Conservation (phyloP, 1,139 yeast species). For the Blastobotrys elegans region DNA sequence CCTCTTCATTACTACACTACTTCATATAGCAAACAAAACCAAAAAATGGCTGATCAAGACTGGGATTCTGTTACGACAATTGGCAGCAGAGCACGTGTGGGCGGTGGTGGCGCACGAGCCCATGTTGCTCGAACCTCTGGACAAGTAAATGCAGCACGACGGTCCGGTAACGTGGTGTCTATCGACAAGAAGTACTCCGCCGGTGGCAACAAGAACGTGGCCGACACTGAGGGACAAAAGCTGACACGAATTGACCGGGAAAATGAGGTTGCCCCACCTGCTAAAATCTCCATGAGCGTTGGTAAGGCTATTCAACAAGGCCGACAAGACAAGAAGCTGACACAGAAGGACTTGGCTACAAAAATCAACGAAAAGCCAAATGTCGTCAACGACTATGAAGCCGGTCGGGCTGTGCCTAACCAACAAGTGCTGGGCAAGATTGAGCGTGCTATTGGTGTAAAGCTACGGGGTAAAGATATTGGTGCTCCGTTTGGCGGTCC, state of each 20-base stretch:
- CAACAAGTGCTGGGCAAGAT: slow-evolving; percentile 90
- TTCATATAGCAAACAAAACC: not conserved
- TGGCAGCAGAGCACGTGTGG: slow-evolving; percentile 78
- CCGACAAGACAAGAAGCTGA: slow-evolving; percentile 80
- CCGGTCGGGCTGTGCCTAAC: slow-evolving; percentile 94
- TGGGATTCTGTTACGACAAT: slow-evolving; percentile 90
- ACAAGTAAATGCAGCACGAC: slow-evolving; percentile 87
- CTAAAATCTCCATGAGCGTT: slow-evolving; percentile 75
- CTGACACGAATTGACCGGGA: slow-evolving; percentile 88
- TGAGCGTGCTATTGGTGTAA: slow-evolving; percentile 91
- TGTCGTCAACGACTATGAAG: slow-evolving; percentile 92
- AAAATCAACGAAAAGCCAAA: slow-evolving; percentile 94
- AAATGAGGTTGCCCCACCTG: slow-evolving; percentile 90
- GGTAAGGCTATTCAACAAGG: slow-evolving; percentile 86
- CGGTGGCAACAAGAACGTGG: slow-evolving; percentile 54
- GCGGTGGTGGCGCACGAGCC: slow-evolving; percentile 82
- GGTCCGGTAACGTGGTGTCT: slow-evolving; percentile 81
- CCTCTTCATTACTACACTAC: not conserved
- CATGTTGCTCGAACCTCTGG: slow-evolving; percentile 73
- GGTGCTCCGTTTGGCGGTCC: slow-evolving; percentile 84
- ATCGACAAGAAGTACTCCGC: slow-evolving; percentile 90
- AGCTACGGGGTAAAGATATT: slow-evolving; percentile 91
- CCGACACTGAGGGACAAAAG: slow-evolving; percentile 90
- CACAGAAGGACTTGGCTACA: slow-evolving; percentile 96
- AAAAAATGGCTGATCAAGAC: slow-evolving; percentile 41